Percentiles rank a stretch among this genome's conserved stretches.
phyloP scores from a whole-genome alignment of 306 rosid genomes.

The Vigna unguiculata region DNA sequence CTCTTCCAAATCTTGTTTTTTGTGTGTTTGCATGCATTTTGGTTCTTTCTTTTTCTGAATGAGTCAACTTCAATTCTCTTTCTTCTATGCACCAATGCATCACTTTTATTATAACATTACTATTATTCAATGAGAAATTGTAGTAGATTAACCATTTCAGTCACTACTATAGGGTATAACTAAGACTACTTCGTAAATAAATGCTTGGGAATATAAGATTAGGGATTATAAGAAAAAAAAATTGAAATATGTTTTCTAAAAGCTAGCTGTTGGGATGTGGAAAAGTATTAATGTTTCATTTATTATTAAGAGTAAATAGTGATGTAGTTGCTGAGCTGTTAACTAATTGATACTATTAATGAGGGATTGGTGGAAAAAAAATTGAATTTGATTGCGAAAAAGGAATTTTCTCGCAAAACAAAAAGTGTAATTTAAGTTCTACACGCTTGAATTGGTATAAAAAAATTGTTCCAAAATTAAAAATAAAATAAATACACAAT shows the following conservation, averaged over 20 bases:
- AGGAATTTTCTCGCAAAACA: too few species aligned
- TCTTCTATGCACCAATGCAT: background rate
- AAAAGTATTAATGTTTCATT: slow-evolving; percentile 25
- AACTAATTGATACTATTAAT: background rate
- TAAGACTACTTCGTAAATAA: background rate
- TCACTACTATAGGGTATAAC: slow-evolving; percentile 11
- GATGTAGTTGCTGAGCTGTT: slow-evolving; percentile 22
- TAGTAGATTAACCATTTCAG: background rate
- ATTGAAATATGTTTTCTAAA: background rate
- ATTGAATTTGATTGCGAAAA: too few species aligned
- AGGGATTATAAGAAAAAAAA: background rate
- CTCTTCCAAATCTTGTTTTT: slow-evolving; percentile 20
- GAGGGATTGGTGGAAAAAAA: background rate
- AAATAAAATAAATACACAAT: too few species aligned
- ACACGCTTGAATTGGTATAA: background rate
- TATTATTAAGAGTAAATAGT: background rate
- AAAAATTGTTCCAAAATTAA: too few species aligned
- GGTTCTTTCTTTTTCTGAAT: slow-evolving; percentile 30
- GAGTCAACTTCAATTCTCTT: slow-evolving; percentile 18
- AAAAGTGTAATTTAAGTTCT: background rate
- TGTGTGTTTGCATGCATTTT: background rate
- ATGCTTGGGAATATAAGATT: too few species aligned
- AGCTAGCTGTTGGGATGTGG: slow-evolving; percentile 22
- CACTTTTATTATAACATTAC: background rate
- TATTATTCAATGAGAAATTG: background rate